Conservation (phyloP, 169 alveolate genomes). For the Eimeria maxima region DNA sequence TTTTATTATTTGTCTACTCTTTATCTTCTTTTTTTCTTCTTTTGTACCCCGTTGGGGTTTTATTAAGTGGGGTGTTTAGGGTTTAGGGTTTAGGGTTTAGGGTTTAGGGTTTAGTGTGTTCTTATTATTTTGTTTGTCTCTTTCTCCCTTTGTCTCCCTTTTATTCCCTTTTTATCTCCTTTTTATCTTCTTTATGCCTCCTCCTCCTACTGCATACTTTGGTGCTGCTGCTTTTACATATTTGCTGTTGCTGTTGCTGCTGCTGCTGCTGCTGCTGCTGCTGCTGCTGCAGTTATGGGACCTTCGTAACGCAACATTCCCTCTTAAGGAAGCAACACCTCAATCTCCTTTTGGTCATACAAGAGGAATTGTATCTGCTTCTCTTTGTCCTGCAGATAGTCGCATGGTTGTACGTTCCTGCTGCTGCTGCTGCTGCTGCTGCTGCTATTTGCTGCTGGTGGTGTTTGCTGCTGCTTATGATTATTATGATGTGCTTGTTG, state of each 20-base stretch:
- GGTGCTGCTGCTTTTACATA: too few species aligned
- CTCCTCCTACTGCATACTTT: background rate
- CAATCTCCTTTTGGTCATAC: constrained; percentile 69
- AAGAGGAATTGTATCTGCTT: constrained; percentile 65
- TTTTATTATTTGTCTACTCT: too few species aligned
- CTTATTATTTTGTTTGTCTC: too few species aligned
- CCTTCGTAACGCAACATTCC: constrained; percentile 86
- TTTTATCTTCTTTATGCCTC: too few species aligned
- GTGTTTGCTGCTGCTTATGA: background rate
- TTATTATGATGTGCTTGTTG: background rate
- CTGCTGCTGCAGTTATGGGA: constrained; percentile 85
- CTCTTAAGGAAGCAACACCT: constrained; percentile 83
- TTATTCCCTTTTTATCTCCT: background rate
- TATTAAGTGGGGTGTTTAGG: too few species aligned
- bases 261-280: background rate
- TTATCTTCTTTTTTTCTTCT: background rate
- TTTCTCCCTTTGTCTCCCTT: too few species aligned
- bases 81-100: too few species aligned
- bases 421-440: constrained; percentile 37
- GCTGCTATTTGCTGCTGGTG: background rate
- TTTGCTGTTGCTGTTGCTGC: background rate
- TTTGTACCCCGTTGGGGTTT: too few species aligned
- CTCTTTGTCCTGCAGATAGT: constrained; percentile 59
- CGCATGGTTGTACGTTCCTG: constrained; percentile 71
- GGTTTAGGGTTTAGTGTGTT: too few species aligned